phyloP scores from a whole-genome alignment of 2,329 filamentous ascomycete species.

The Fusarium sarcochroum region DNA sequence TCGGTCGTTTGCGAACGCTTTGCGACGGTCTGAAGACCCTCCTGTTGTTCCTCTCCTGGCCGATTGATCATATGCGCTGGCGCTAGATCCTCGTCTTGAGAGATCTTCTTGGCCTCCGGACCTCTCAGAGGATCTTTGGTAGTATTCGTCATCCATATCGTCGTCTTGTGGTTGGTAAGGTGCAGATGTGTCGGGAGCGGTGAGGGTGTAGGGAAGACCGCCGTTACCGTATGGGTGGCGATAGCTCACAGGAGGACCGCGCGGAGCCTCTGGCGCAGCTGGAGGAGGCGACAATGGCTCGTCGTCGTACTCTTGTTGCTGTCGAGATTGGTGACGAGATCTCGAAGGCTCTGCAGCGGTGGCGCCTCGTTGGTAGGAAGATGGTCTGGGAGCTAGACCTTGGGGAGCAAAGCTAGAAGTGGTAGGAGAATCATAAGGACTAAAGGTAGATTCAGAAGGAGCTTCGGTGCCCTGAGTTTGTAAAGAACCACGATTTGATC shows the following conservation, averaged over 20 bases:
- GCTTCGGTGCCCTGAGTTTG: slow-evolving; percentile 70
- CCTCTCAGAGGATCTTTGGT: slow-evolving; percentile 42
- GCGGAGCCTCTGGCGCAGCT: slow-evolving; percentile 72
- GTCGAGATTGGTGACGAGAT: slow-evolving; percentile 55
- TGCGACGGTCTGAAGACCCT: slow-evolving; percentile 61
- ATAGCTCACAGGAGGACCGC: slow-evolving; percentile 71
- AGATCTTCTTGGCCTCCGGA: slow-evolving; percentile 41
- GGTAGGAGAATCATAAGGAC: slow-evolving; percentile 69
- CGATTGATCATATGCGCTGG: slow-evolving; percentile 44
- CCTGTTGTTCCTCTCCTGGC: slow-evolving; percentile 57
- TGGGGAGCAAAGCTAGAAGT: slow-evolving; percentile 64
- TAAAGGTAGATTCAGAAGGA: slow-evolving; percentile 70
- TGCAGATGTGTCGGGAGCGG: slow-evolving; percentile 30
- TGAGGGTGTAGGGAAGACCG: slow-evolving; percentile 45
- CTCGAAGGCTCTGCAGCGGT: slow-evolving; percentile 58
- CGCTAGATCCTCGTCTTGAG: slow-evolving; percentile 42
- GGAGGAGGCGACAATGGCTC: slow-evolving; percentile 58
- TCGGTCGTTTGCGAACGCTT: slow-evolving; percentile 81
- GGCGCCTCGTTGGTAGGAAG: slow-evolving; percentile 68
- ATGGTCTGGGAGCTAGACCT: slow-evolving; percentile 71
- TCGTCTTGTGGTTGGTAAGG: slow-evolving; percentile 32
- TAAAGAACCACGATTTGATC: slow-evolving; percentile 66
- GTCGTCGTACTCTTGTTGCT: slow-evolving; percentile 58
- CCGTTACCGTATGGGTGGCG: slow-evolving; percentile 60
- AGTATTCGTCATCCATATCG: slow-evolving; percentile 49